A percentile compares a stretch with the other conserved stretches of the same genome.
Evolutionary conservation across 2,329 filamentous ascomycete species (phyloP).

Genomic region (Ophiosphaerella herpotricha): DNA sequence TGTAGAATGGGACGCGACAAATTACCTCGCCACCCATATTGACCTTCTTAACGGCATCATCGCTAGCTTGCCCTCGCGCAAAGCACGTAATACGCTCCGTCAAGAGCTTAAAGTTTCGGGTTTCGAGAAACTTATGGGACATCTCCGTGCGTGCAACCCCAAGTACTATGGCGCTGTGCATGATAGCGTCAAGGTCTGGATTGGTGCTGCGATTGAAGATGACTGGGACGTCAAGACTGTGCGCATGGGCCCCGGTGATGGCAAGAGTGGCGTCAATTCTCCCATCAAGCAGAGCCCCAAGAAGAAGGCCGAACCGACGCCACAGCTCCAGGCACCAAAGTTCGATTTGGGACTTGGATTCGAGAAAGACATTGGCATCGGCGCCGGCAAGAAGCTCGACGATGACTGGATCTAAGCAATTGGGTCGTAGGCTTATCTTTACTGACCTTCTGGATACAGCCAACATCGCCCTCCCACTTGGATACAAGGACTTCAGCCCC

Average conservation of each 20-base stretch:
- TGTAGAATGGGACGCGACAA: conserved; percentile 98
- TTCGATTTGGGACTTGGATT: conserved; percentile 42
- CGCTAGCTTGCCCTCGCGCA: conserved; percentile 71
- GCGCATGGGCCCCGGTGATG: conserved; percentile 65
- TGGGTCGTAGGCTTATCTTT: too few relatives aligned
- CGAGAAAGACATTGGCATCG: conserved; percentile 34
- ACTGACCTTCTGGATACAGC: background rate
- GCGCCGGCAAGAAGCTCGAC: conserved; percentile 23
- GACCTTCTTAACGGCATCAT: conserved; percentile 91
- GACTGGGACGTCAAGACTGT: conserved; percentile 85
- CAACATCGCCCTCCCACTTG: background rate
- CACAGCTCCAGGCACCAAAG: conserved; percentile 46
- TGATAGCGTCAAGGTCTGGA: conserved; percentile 86
- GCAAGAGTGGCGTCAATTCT: conserved; percentile 33
- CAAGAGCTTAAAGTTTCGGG: conserved; percentile 78
- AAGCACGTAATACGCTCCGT: conserved; percentile 79
- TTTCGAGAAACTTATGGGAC: conserved; percentile 86
- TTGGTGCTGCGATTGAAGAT: conserved; percentile 83
- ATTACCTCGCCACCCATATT: conserved; percentile 89
- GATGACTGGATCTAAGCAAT: conserved; percentile 41
- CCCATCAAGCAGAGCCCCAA: conserved; percentile 49
- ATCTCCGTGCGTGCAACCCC: conserved; percentile 89
- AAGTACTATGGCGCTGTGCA: conserved; percentile 96
- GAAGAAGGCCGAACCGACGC: conserved; percentile 44
- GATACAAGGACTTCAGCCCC: background rate